phyloP scores from a whole-genome alignment of 176 grass and related monocot genomes.

The Carex scoparia region DNA sequence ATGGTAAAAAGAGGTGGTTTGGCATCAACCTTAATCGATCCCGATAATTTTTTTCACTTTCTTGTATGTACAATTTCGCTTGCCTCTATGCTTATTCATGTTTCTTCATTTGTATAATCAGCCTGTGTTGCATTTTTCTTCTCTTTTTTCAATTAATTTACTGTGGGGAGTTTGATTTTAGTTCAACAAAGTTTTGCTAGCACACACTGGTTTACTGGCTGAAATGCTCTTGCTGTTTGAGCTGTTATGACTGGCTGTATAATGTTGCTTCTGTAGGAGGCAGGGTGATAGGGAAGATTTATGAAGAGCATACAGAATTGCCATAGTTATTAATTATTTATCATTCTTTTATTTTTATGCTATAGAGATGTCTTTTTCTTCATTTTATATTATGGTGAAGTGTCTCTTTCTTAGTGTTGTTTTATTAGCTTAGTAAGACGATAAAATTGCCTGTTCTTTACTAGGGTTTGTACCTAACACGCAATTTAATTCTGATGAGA shows the following conservation, averaged over 20 bases:
- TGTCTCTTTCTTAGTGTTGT: not conserved
- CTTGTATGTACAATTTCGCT: slow-evolving; percentile 16
- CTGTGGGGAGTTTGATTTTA: slow-evolving; percentile 17
- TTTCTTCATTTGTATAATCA: slow-evolving; percentile 13
- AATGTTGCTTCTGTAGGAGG: not conserved
- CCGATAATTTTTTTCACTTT: not conserved
- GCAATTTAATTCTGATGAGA: not conserved
- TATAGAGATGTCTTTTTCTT: not conserved
- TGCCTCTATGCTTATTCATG: not conserved
- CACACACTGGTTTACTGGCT: not conserved
- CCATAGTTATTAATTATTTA: not conserved
- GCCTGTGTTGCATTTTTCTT: not conserved
- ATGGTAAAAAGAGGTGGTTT: slow-evolving; percentile 92
- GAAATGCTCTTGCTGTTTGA: not conserved
- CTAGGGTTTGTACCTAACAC: not conserved
- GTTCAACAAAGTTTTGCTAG: slow-evolving; percentile 14
- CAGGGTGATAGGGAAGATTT: slow-evolving; percentile 3
- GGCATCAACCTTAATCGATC: slow-evolving; percentile 80
- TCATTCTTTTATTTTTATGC: not conserved
- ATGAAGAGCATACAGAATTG: slow-evolving; percentile 11
- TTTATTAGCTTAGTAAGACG: not conserved
- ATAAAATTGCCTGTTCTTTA: not conserved
- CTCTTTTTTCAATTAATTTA: not conserved
- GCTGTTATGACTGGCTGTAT: not conserved
- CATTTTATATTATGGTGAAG: not conserved